Percentiles rank a stretch among this genome's conserved stretches.
phyloP scores from a whole-genome alignment of 2,329 filamentous ascomycete species.

The Clonostachys byssicola region DNA sequence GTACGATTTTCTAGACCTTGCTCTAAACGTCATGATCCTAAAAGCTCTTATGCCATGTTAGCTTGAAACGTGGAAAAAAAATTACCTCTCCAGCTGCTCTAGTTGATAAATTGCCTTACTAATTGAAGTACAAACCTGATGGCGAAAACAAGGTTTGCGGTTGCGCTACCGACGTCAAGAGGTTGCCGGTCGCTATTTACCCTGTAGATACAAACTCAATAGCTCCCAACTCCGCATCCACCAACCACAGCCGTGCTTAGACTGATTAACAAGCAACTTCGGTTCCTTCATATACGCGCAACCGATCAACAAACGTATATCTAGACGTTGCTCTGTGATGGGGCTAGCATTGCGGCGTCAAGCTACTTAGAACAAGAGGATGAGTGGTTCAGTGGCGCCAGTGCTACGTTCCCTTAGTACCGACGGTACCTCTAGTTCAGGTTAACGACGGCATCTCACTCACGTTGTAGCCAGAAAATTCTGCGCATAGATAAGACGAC shows the following conservation, averaged over 20 bases:
- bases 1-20: constrained; percentile 14
- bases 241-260: no score
- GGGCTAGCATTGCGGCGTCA: neutral
- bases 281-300: no score
- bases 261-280: no score
- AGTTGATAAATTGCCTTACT: neutral
- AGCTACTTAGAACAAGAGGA: no score
- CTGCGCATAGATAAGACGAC: no score
- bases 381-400: no score
- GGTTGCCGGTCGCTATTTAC: neutral
- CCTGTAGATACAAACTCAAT: neutral
- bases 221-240: neutral
- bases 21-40: neutral
- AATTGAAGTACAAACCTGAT: neutral
- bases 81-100: no score
- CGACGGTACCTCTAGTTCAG: no score
- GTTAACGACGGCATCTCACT: no score
- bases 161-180: neutral
- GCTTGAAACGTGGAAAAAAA: neutral
- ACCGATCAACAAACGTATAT: neutral
- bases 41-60: neutral
- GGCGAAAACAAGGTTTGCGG: neutral
- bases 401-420: no score
- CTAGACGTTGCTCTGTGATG: neutral
- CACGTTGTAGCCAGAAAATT: no score